Conservation (phyloP, 306 rosid species). For the Delonix regia region DNA sequence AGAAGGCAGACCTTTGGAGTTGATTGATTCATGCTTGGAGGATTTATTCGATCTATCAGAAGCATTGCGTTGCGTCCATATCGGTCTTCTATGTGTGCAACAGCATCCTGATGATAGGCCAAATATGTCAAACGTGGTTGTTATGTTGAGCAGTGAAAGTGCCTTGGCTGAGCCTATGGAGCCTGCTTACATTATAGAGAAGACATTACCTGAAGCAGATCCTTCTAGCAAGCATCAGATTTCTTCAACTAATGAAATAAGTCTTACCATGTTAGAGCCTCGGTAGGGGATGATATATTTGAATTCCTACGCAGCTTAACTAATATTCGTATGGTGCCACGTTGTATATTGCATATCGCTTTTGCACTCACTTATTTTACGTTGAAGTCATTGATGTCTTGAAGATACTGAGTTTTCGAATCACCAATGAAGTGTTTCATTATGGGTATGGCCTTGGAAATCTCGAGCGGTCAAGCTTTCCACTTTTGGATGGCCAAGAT, state of each 20-base stretch:
- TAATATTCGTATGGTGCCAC: neutral
- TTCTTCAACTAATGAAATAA: slow-evolving; percentile 40
- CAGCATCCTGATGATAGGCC: slow-evolving; percentile 62
- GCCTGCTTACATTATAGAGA: slow-evolving; percentile 49
- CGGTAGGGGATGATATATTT: slow-evolving; percentile 27
- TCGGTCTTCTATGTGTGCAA: slow-evolving; percentile 61
- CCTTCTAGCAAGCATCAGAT: slow-evolving; percentile 26
- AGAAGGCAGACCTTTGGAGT: slow-evolving; percentile 40
- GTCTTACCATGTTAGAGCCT: slow-evolving; percentile 36
- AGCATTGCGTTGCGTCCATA: slow-evolving; percentile 50
- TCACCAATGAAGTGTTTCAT: neutral
- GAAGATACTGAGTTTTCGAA: neutral
- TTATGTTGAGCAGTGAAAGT: slow-evolving; percentile 55
- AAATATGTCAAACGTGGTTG: slow-evolving; percentile 53
- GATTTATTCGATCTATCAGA: slow-evolving; percentile 23
- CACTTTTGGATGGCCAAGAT: too few relatives aligned
- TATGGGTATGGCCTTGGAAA: too few relatives aligned
- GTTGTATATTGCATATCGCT: neutral
- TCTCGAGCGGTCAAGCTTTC: neutral
- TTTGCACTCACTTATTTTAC: neutral
- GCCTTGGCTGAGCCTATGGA: slow-evolving; percentile 50
- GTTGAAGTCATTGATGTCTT: neutral
- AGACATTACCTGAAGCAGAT: slow-evolving; percentile 20
- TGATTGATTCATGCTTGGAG: slow-evolving; percentile 44
- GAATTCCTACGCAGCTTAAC: neutral